phyloP scores from a whole-genome alignment of 2,329 filamentous ascomycete species.

The Botrytis fabae region DNA sequence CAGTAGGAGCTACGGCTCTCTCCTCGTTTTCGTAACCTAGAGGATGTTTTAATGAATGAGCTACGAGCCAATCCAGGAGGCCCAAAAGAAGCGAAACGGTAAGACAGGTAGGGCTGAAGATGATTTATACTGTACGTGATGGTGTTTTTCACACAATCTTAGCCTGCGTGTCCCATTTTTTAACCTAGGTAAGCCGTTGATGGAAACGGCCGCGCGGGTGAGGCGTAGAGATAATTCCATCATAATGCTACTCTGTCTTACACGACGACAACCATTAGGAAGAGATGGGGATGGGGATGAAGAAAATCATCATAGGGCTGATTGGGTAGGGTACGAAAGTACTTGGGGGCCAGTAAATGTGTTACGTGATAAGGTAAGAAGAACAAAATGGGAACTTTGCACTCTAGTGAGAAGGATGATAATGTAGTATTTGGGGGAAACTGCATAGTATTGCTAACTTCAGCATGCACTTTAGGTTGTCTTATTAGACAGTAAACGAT shows the following conservation, averaged over 20 bases:
- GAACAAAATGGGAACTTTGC: background rate
- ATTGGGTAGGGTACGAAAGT: conserved; percentile 15
- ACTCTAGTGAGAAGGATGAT: background rate
- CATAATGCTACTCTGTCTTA: background rate
- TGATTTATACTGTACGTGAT: background rate
- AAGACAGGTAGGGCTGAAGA: background rate
- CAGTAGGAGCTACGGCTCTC: background rate
- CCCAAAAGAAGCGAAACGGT: background rate
- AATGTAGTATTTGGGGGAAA: background rate
- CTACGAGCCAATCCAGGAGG: background rate
- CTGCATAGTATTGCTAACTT: background rate
- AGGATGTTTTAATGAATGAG: background rate
- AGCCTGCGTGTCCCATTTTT: background rate
- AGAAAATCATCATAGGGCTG: background rate
- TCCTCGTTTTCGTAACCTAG: background rate
- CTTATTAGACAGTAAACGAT: background rate
- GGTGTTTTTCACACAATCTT: background rate
- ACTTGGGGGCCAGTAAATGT: background rate
- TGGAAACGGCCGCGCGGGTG: background rate
- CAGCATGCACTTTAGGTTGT: background rate
- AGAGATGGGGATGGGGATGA: background rate
- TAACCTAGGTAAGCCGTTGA: background rate
- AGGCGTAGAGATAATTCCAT: background rate
- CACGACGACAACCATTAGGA: background rate
- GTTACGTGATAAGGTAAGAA: conserved; percentile 12